Evolutionary conservation across 2,329 filamentous ascomycete genomes (phyloP).

Genomic region (Neopestalotiopsis sp.): DNA sequence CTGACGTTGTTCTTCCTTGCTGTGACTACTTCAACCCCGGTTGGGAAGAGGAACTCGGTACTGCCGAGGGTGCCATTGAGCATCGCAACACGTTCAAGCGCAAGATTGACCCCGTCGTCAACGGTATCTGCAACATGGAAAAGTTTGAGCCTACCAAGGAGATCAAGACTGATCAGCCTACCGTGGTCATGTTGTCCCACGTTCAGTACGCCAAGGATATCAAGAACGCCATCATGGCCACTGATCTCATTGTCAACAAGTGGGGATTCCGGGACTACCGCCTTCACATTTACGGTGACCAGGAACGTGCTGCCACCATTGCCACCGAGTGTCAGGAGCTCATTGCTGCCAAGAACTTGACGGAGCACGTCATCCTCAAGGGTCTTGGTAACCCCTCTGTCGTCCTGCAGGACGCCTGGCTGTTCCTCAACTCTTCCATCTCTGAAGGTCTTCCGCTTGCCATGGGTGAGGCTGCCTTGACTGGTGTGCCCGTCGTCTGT

Average conservation of each 20-base stretch:
- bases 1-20: conserved; percentile 14
- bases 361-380: conserved; percentile 7
- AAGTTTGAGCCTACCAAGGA: conserved; percentile 13
- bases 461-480: conserved; percentile 17
- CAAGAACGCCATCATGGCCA: conserved; percentile 17
- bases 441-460: conserved; percentile 14
- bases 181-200: conserved; percentile 16
- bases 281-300: conserved; percentile 14
- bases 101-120: conserved; percentile 17
- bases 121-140: conserved; percentile 17
- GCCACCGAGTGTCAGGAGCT: conserved; percentile 15
- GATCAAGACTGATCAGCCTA: conserved; percentile 10
- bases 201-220: conserved; percentile 16
- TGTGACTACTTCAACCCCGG: conserved; percentile 18
- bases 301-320: conserved; percentile 14
- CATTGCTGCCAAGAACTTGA: conserved; percentile 12
- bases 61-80: conserved; percentile 13
- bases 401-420: conserved; percentile 15
- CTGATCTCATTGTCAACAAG: conserved; percentile 14
- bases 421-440: conserved; percentile 16
- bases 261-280: conserved; percentile 16
- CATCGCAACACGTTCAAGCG: conserved; percentile 5
- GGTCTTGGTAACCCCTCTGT: conserved; percentile 10
- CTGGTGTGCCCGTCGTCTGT: conserved; percentile 16
- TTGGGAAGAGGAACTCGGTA: conserved; percentile 15